Conservation (phyloP, 2,329 filamentous ascomycete genomes). For the Rhynchosporium graminicola region DNA sequence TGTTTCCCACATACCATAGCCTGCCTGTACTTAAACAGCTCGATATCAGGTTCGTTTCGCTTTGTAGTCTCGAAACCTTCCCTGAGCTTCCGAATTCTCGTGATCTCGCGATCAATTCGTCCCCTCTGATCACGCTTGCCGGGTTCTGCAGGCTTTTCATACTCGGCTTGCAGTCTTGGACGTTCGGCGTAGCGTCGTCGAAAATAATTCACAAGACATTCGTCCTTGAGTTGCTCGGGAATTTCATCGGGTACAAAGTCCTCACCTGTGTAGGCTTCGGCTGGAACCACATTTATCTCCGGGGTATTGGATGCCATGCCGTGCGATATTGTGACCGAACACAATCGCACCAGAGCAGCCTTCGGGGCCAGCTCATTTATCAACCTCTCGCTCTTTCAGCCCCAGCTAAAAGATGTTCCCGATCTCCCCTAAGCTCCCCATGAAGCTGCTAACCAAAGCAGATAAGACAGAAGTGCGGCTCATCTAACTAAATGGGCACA, state of each 20-base stretch:
- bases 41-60: background rate
- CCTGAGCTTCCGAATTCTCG: conserved; percentile 11
- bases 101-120: background rate
- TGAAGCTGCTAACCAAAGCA: conserved; percentile 1
- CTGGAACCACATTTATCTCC: background rate
- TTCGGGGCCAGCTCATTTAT: conserved; percentile 6
- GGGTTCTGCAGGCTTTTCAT: background rate
- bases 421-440: background rate
- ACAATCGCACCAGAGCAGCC: background rate
- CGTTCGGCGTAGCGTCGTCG: conserved; percentile 15
- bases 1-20: background rate
- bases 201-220: conserved; percentile 13
- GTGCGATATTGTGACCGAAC: background rate
- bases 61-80: background rate
- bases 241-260: conserved; percentile 15
- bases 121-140: background rate
- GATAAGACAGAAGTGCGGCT: conserved; percentile 5
- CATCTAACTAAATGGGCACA: conserved; percentile 7
- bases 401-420: background rate
- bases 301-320: conserved; percentile 1
- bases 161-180: background rate
- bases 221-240: conserved; percentile 12
- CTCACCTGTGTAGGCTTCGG: background rate
- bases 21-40: conserved; percentile 4
- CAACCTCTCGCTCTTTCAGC: conserved; percentile 1